A percentile compares a stretch with the other conserved stretches of the same genome.
Conservation (phyloP, 768 basidiomycete genomes). For the Tricholoma terreum region DNA sequence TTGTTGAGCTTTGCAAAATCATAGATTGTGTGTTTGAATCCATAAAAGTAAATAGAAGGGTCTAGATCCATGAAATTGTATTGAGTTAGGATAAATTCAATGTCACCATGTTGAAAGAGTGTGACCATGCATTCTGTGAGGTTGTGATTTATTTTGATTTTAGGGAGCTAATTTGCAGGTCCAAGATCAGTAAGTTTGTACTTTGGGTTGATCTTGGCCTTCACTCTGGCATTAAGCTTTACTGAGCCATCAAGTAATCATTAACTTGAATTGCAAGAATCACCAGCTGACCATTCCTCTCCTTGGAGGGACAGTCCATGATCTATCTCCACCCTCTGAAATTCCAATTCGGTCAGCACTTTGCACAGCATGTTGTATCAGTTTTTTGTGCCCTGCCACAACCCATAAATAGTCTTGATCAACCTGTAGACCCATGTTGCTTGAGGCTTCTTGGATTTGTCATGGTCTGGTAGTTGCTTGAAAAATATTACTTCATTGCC, state of each 20-base stretch:
- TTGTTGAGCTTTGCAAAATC: background rate
- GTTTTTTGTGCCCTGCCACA: background rate
- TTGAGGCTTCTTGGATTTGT: background rate
- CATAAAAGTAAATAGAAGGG: background rate
- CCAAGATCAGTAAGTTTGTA: too few species aligned
- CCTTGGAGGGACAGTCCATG: constrained; percentile 18
- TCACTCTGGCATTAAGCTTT: background rate
- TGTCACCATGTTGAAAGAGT: background rate
- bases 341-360: constrained; percentile 17
- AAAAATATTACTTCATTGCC: constrained; percentile 19
- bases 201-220: background rate
- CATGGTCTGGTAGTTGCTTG: constrained; percentile 12
- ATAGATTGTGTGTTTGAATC: background rate
- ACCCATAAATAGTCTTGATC: too few species aligned
- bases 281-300: background rate
- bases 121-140: background rate
- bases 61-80: background rate
- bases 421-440: too few species aligned
- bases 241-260: constrained; percentile 1
- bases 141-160: background rate
- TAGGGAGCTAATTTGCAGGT: too few species aligned
- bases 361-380: constrained; percentile 19
- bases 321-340: constrained; percentile 16
- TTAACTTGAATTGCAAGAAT: background rate
- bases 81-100: background rate